Conservation (phyloP, 371 early-diverging fungal species). For the Massospora cicadina region DNA sequence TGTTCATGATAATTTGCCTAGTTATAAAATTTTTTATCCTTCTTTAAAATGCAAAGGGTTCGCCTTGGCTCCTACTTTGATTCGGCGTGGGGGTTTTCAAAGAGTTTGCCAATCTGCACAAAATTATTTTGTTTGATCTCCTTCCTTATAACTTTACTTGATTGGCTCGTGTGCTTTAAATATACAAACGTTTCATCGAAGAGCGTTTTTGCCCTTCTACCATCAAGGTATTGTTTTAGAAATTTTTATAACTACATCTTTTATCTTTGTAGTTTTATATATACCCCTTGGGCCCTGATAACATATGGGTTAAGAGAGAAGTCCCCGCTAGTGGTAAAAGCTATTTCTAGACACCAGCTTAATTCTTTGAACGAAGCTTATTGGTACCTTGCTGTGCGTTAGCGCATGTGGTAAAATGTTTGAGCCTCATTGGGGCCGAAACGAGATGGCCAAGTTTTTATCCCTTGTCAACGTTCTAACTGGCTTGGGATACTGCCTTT, state of each 20-base stretch:
- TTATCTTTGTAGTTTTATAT: conserved; percentile 6
- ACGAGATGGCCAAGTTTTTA: conserved; percentile 44
- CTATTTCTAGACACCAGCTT: not conserved
- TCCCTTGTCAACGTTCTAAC: conserved; percentile 32
- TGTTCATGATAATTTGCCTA: too few relatives aligned
- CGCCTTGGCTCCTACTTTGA: not conserved
- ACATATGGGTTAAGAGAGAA: conserved; percentile 2
- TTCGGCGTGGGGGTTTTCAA: not conserved
- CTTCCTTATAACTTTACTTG: not conserved
- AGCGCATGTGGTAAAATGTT: conserved; percentile 48
- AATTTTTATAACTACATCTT: not conserved
- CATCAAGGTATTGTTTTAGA: not conserved
- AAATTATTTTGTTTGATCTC: not conserved
- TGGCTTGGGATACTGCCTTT: conserved; percentile 30
- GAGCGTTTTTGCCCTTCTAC: not conserved
- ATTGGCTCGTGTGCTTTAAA: not conserved
- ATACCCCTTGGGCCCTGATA: conserved; percentile 8
- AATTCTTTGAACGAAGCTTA: conserved; percentile 10
- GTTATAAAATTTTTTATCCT: not conserved
- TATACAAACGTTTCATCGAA: not conserved
- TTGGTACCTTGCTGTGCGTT: conserved; percentile 17
- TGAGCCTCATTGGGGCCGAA: conserved; percentile 56
- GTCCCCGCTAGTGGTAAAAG: conserved; percentile 1
- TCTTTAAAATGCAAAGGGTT: not conserved
- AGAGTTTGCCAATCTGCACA: not conserved